phyloP scores from a whole-genome alignment of 169 alveolate genomes.

The Fabrea salina region DNA sequence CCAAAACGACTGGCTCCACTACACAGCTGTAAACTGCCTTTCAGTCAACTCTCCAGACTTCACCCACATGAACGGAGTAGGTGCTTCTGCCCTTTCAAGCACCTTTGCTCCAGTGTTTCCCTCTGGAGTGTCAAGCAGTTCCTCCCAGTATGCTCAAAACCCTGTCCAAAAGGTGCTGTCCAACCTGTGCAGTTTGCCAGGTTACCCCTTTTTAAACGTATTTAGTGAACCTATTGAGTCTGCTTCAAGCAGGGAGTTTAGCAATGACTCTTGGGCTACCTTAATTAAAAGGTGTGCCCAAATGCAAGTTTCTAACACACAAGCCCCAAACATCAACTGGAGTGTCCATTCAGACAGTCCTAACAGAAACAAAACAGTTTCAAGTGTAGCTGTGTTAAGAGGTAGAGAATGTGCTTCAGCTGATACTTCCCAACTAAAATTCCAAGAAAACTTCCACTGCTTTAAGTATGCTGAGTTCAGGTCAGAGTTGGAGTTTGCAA shows the following conservation, averaged over 20 bases:
- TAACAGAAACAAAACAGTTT: background rate
- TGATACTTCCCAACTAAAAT: background rate
- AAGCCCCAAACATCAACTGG: constrained; percentile 10
- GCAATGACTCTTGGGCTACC: background rate
- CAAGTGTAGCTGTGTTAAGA: background rate
- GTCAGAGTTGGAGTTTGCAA: background rate
- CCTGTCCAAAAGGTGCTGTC: background rate
- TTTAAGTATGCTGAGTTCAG: background rate
- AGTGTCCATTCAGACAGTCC: background rate
- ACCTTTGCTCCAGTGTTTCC: background rate
- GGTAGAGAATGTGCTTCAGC: background rate
- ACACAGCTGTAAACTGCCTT: background rate
- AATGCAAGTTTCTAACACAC: constrained; percentile 7
- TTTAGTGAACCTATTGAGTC: background rate
- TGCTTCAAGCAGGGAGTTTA: background rate
- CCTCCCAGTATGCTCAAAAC: background rate
- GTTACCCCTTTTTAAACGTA: background rate
- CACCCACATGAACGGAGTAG: background rate
- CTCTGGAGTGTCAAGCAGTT: background rate
- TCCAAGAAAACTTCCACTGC: background rate
- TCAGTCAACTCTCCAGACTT: background rate
- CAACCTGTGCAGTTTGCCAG: background rate
- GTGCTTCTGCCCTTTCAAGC: background rate
- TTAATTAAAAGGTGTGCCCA: background rate
- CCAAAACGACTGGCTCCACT: constrained; percentile 11